Conservation (phyloP, 73 alveolate genomes). For the Durusdinium trenchii region DNA sequence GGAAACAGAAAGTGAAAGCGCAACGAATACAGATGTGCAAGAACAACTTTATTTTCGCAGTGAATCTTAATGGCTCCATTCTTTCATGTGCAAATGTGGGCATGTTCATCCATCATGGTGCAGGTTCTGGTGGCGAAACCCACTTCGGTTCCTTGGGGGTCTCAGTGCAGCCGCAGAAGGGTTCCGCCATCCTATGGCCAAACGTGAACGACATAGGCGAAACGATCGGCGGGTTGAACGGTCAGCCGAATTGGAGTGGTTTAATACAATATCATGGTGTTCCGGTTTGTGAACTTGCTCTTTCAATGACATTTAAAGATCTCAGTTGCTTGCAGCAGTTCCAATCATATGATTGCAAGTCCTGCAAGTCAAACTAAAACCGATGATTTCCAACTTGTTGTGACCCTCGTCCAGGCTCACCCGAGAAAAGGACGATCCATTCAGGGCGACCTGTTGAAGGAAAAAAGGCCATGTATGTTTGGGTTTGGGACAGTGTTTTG, state of each 20-base stretch:
- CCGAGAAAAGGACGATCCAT: slow-evolving; percentile 27
- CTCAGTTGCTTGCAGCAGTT: too few species aligned
- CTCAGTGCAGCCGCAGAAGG: slow-evolving; percentile 63
- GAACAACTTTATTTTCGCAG: neutral
- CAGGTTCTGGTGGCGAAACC: slow-evolving; percentile 90
- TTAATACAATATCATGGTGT: too few species aligned
- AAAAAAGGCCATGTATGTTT: neutral
- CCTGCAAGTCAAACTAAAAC: too few species aligned
- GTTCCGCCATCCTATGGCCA: slow-evolving; percentile 80
- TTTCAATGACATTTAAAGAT: too few species aligned
- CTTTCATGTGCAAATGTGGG: neutral
- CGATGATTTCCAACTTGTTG: too few species aligned
- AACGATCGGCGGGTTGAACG: neutral
- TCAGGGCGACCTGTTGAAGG: slow-evolving; percentile 23
- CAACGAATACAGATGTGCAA: too few species aligned
- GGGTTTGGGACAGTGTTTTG: too few species aligned
- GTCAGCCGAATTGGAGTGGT: neutral
- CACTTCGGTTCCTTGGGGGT: slow-evolving; percentile 44
- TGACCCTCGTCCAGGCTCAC: neutral
- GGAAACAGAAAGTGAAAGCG: too few species aligned
- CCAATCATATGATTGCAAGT: too few species aligned
- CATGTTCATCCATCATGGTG: too few species aligned
- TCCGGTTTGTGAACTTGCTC: too few species aligned
- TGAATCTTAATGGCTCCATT: neutral
- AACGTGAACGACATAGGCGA: slow-evolving; percentile 80